These are phyloP conservation scores for Suillus tomentosus DNA, from an alignment of 768 basidiomycete species.

Conservation along the genomic window DNA sequence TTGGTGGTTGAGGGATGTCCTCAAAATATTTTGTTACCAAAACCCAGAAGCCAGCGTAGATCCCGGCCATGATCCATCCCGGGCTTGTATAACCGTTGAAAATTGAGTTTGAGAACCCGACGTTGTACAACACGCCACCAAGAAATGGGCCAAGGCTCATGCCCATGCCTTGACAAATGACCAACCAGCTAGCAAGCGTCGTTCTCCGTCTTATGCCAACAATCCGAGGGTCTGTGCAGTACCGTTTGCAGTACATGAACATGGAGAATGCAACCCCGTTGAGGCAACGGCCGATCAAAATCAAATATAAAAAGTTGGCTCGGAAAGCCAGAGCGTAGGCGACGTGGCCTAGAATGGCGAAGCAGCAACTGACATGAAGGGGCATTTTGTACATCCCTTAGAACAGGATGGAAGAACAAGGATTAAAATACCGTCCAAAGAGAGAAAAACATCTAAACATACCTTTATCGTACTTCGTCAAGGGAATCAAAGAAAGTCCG, in stretches of 20 bases:
- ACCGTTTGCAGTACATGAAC: constrained; percentile 71
- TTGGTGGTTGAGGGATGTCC: constrained; percentile 36
- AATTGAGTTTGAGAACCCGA: constrained; percentile 54
- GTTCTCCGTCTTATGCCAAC: constrained; percentile 66
- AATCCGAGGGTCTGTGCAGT: constrained; percentile 67
- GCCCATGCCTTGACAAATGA: constrained; percentile 62
- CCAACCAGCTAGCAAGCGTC: constrained; percentile 66
- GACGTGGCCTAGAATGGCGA: constrained; percentile 57
- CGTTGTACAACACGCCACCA: constrained; percentile 61
- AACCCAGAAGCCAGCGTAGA: constrained; percentile 56
- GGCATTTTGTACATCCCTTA: constrained; percentile 56
- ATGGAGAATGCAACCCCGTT: constrained; percentile 60
- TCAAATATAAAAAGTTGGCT: constrained; percentile 62
- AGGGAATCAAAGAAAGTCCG: constrained; percentile 56
- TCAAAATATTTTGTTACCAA: constrained; percentile 39
- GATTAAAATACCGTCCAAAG: neutral
- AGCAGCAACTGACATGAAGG: constrained; percentile 54
- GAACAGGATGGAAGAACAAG: neutral
- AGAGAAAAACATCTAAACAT: constrained; percentile 5
- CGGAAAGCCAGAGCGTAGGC: constrained; percentile 64
- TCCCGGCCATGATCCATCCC: constrained; percentile 61
- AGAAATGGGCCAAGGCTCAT: constrained; percentile 66
- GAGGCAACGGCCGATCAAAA: constrained; percentile 70
- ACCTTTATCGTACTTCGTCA: constrained; percentile 61
- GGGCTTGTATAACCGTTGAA: constrained; percentile 73